phyloP scores from a whole-genome alignment of 2,329 filamentous ascomycete species.

The Cladobotryum mycophilum region DNA sequence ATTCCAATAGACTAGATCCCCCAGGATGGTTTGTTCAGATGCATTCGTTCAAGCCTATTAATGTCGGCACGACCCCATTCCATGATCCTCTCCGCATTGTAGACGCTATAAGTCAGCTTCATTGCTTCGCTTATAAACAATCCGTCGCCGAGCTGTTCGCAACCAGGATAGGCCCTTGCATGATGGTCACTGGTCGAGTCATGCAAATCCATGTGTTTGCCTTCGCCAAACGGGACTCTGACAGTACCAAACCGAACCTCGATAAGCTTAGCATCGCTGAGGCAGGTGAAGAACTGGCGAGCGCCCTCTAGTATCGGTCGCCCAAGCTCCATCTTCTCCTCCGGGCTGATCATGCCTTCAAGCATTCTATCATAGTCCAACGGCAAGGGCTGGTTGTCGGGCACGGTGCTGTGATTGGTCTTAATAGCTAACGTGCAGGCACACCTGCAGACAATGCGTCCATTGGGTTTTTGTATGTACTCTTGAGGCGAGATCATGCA shows the following conservation, averaged over 20 bases:
- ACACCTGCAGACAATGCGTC: neutral
- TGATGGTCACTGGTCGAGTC: slow-evolving; percentile 2
- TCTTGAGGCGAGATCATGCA: slow-evolving; percentile 3
- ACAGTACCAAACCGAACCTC: slow-evolving; percentile 5
- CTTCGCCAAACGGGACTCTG: slow-evolving; percentile 1
- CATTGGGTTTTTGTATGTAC: neutral
- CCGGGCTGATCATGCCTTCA: neutral
- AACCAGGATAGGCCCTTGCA: slow-evolving; percentile 1
- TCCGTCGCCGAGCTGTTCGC: neutral
- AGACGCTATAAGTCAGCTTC: neutral
- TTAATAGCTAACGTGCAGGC: slow-evolving; percentile 5
- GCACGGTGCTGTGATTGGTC: neutral
- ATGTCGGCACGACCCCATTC: neutral
- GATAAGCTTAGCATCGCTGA: neutral
- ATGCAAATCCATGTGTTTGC: neutral
- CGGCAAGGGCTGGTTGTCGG: neutral
- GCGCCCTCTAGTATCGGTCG: slow-evolving; percentile 1
- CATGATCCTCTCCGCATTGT: neutral
- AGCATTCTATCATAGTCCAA: neutral
- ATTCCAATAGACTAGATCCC: neutral
- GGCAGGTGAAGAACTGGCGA: neutral
- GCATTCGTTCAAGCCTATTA: neutral
- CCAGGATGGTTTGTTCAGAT: neutral
- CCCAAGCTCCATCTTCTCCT: neutral
- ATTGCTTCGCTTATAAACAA: slow-evolving; percentile 3